phyloP scores from a whole-genome alignment of 768 basidiomycete genomes.

The Fomitopsis serialis region DNA sequence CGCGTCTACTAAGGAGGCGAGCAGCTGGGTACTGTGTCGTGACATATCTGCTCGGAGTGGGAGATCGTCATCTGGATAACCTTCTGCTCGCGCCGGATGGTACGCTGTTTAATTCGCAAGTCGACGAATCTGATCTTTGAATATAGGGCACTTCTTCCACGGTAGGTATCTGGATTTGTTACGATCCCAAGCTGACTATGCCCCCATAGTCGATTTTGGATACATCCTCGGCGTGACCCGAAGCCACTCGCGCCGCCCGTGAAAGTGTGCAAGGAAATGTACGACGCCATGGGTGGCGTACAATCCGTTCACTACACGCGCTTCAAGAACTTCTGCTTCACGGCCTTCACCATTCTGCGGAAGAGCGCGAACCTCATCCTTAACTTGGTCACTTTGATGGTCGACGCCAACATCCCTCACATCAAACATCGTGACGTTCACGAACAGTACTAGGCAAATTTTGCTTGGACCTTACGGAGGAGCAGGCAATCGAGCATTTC shows the following conservation, averaged over 20 bases:
- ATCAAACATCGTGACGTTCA: slow-evolving; percentile 89
- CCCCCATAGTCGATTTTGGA: slow-evolving; percentile 82
- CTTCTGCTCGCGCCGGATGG: slow-evolving; percentile 90
- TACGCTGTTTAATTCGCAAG: slow-evolving; percentile 20
- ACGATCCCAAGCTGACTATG: slow-evolving; percentile 7
- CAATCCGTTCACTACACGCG: slow-evolving; percentile 92
- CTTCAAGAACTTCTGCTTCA: slow-evolving; percentile 96
- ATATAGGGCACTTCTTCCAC: slow-evolving; percentile 89
- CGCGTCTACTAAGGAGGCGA: neutral
- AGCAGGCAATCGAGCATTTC: slow-evolving; percentile 96
- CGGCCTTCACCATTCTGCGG: slow-evolving; percentile 93
- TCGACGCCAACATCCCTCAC: slow-evolving; percentile 95
- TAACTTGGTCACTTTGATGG: slow-evolving; percentile 95
- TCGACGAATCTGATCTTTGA: neutral
- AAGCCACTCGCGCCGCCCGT: slow-evolving; percentile 97
- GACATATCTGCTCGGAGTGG: slow-evolving; percentile 93
- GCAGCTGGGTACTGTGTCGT: slow-evolving; percentile 97
- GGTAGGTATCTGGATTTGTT: slow-evolving; percentile 38
- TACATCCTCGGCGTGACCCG: slow-evolving; percentile 98
- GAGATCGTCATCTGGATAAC: slow-evolving; percentile 96
- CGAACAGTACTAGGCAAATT: slow-evolving; percentile 96
- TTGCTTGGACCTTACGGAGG: slow-evolving; percentile 87
- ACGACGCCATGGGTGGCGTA: slow-evolving; percentile 98
- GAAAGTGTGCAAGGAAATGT: slow-evolving; percentile 99
- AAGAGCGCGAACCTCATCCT: slow-evolving; percentile 97